Conservation (phyloP, 202 grass and related monocot species). For the Sporobolus alterniflorus region DNA sequence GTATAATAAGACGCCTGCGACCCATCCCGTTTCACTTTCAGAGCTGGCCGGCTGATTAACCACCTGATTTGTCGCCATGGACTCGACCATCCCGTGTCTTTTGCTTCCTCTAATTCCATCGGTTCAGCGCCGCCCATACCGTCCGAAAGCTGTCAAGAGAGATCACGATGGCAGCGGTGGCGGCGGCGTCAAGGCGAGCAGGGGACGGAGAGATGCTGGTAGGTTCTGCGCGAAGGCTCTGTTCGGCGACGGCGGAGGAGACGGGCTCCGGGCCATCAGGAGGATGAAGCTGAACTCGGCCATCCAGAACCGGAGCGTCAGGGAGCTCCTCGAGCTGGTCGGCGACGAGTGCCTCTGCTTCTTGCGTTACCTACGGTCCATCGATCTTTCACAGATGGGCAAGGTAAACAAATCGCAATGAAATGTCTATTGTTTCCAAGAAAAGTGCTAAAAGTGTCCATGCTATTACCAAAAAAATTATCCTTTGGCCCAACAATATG, state of each 20-base stretch:
- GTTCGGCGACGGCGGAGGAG: slow-evolving; percentile 38
- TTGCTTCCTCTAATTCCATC: neutral
- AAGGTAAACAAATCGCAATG: slow-evolving; percentile 46
- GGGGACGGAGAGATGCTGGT: neutral
- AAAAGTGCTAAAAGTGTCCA: too few species aligned
- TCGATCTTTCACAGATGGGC: slow-evolving; percentile 19
- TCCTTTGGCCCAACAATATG: too few species aligned
- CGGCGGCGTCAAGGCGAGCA: neutral
- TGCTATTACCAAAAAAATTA: too few species aligned
- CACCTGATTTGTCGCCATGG: slow-evolving; percentile 33
- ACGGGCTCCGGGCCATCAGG: slow-evolving; percentile 47
- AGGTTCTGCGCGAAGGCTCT: slow-evolving; percentile 15
- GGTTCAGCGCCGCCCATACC: neutral
- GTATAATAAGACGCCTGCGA: slow-evolving; percentile 8
- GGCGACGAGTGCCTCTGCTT: slow-evolving; percentile 61
- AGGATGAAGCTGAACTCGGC: slow-evolving; percentile 72
- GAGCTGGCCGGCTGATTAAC: neutral
- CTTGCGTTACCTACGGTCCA: slow-evolving; percentile 4
- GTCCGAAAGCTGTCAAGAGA: neutral
- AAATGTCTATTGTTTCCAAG: neutral
- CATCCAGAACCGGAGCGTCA: slow-evolving; percentile 71
- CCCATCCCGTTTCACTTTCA: slow-evolving; percentile 5
- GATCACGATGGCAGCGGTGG: neutral
- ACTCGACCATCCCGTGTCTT: neutral
- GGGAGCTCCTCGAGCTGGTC: slow-evolving; percentile 55